Base-by-base conservation (phyloP, 108 stramenopile species). In the Fragilariopsis cylindrus region DNA sequence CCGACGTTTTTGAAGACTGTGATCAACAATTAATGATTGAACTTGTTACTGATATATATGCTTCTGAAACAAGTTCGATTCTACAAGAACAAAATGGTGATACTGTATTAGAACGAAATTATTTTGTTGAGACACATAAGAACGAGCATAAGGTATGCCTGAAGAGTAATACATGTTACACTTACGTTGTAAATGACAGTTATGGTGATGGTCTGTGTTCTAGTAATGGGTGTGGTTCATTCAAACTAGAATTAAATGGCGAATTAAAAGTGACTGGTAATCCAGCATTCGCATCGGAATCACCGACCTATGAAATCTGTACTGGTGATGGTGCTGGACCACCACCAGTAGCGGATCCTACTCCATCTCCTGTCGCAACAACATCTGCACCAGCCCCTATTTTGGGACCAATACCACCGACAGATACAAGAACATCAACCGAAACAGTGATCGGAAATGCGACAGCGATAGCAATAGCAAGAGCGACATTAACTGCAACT, bases 301-400 rank as follows among this genome's bases (percentile, higher is more conserved):
- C 40, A 30, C 30, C 30, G 30, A 30, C 30, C 2, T 30, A 30
- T 30, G 30, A 30, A 30, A 2, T 30, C 30, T 30, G 30, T 30
- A 30, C 30, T 30, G 30, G 30, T 30, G 30, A 2, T 72, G 71
- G 50, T 19, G 46, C 15, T 11, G 11, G 19, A n/a, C 71, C 71
- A 43, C 30, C 71, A 44, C 71, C 71, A 12, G 47, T 58, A 15
- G 0, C 3, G 0, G 39, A 42, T 7, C 43, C 57, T 11, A 60
- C 56, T 0, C 74, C 65, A 0, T 18, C 65, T 16, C 74, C 49
- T n/a, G n/a, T n/a, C n/a, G n/a, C n/a, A n/a, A n/a, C n/a, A n/a
- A n/a, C n/a, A n/a, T n/a, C n/a, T n/a, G n/a, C n/a, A n/a, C n/a
- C n/a, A n/a, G 30, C 30, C 2, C 30, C 30, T 30, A 30, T 30